A percentile compares a stretch with the other conserved stretches of the same genome.
These are phyloP conservation scores for Scedosporium minutisporum DNA, from an alignment of 2,329 filamentous ascomycete genomes.

Conservation along the genomic window DNA sequence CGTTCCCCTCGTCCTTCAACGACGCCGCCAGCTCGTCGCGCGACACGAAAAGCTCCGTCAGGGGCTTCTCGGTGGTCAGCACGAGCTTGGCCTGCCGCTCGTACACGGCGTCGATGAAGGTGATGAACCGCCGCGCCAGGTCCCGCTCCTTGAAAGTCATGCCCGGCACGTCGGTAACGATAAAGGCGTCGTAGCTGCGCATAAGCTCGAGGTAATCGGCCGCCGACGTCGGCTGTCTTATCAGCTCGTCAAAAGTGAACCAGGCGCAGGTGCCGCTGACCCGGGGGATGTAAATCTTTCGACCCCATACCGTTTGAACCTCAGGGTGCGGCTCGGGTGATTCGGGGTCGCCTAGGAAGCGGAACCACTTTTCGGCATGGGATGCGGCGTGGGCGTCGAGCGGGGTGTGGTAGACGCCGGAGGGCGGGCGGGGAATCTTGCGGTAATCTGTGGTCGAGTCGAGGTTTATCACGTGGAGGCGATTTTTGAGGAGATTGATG, in stretches of 20 bases:
- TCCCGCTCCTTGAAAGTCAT: conserved; percentile 86
- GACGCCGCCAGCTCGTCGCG: conserved; percentile 57
- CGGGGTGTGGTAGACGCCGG: conserved; percentile 86
- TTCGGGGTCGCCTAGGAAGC: conserved; percentile 78
- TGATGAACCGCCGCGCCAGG: conserved; percentile 87
- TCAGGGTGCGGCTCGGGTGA: conserved; percentile 66
- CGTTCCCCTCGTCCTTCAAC: conserved; percentile 23
- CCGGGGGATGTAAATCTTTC: conserved; percentile 76
- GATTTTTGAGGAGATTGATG: conserved; percentile 79
- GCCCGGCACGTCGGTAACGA: conserved; percentile 81
- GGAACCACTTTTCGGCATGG: conserved; percentile 93
- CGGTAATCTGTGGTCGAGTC: conserved; percentile 95
- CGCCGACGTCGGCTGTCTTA: conserved; percentile 78
- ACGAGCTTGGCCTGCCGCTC: conserved; percentile 90
- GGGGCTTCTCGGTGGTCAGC: conserved; percentile 76
- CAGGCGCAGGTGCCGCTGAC: conserved; percentile 81
- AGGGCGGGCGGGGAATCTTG: conserved; percentile 87
- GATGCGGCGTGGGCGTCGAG: conserved; percentile 66
- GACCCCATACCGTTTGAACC: conserved; percentile 81
- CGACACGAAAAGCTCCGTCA: conserved; percentile 79
- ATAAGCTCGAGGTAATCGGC: conserved; percentile 93
- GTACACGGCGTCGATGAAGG: conserved; percentile 94
- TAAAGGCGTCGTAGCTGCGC: conserved; percentile 81
- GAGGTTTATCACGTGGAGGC: conserved; percentile 83
- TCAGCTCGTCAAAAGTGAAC: conserved; percentile 89